Evolutionary conservation across 805 yeast species (phyloP).

Genomic region (Ogataea ganodermae): DNA sequence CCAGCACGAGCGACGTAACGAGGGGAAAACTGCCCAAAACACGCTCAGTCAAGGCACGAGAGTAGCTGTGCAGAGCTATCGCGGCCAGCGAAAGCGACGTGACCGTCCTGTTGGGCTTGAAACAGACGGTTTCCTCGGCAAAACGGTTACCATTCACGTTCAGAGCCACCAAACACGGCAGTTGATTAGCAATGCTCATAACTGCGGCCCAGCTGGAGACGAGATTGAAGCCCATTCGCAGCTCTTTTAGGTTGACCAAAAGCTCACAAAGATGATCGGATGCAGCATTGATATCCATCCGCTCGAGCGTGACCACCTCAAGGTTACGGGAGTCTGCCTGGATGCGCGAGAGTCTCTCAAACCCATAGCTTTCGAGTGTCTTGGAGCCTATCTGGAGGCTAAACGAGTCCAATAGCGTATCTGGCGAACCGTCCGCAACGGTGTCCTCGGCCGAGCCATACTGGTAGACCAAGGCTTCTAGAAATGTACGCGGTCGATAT

Average conservation of each 20-base stretch:
- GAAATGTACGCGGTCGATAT: constrained; percentile 35
- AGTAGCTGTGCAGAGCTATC: constrained; percentile 11
- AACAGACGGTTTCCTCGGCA: constrained; percentile 9
- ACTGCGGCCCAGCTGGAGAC: constrained; percentile 45
- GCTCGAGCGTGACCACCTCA: constrained; percentile 51
- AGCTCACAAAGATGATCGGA: constrained; percentile 8
- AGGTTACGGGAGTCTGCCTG: constrained; percentile 51
- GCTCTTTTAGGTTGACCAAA: constrained; percentile 32
- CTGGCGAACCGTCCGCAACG: constrained; percentile 13
- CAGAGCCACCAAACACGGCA: constrained; percentile 44
- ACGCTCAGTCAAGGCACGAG: neutral
- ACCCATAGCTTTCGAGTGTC: constrained; percentile 62
- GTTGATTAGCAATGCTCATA: constrained; percentile 35
- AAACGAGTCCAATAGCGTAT: constrained; percentile 20
- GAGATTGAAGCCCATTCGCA: constrained; percentile 66
- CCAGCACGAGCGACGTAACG: constrained; percentile 35
- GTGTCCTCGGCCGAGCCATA: constrained; percentile 40
- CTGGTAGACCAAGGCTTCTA: constrained; percentile 49
- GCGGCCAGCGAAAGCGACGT: constrained; percentile 25
- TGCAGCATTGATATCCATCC: constrained; percentile 37
- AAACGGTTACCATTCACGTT: constrained; percentile 59
- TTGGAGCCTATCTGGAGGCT: constrained; percentile 56
- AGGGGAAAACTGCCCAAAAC: constrained; percentile 17
- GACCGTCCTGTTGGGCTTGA: constrained; percentile 7
- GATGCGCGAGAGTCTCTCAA: constrained; percentile 52